A percentile compares a stretch with the other conserved stretches of the same genome.
These are phyloP conservation scores for Solanum virginianum DNA, from an alignment of 257 asterid genomes.

Conservation along the genomic window DNA sequence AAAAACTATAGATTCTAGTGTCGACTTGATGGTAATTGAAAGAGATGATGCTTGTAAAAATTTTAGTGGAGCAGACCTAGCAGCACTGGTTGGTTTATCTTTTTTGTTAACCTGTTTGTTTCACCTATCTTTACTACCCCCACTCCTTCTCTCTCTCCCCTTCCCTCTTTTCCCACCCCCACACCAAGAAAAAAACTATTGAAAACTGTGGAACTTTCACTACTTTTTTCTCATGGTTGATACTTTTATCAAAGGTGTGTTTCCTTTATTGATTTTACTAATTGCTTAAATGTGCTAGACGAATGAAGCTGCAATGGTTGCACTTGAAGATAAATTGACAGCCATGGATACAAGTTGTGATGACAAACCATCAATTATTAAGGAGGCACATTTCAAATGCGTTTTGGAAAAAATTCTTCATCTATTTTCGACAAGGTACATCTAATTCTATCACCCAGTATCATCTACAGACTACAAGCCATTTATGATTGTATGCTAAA, in stretches of 20 bases:
- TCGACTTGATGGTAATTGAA: slow-evolving; percentile 65
- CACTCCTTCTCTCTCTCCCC: no score
- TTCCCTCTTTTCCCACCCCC: no score
- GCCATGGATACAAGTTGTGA: slow-evolving; percentile 1
- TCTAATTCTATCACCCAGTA: neutral
- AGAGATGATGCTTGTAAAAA: slow-evolving; percentile 40
- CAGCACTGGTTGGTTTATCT: slow-evolving; percentile 40
- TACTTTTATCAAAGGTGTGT: neutral
- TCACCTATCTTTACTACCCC: neutral
- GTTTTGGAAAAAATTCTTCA: slow-evolving; percentile 51
- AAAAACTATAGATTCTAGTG: slow-evolving; percentile 38
- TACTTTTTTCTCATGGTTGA: neutral
- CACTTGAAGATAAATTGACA: slow-evolving; percentile 34
- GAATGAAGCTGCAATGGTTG: slow-evolving; percentile 55
- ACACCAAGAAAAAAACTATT: neutral
- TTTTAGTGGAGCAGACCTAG: slow-evolving; percentile 79
- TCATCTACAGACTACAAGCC: neutral
- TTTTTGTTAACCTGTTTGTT: neutral
- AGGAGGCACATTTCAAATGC: slow-evolving; percentile 39
- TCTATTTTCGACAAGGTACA: slow-evolving; percentile 57
- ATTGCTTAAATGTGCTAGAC: slow-evolving; percentile 18
- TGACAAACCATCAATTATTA: slow-evolving; percentile 29
- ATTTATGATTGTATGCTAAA: neutral
- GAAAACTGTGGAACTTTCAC: neutral
- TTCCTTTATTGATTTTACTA: neutral